Evolutionary conservation across 345 rosid species (phyloP).

Genomic region (Boechera retrofracta): DNA sequence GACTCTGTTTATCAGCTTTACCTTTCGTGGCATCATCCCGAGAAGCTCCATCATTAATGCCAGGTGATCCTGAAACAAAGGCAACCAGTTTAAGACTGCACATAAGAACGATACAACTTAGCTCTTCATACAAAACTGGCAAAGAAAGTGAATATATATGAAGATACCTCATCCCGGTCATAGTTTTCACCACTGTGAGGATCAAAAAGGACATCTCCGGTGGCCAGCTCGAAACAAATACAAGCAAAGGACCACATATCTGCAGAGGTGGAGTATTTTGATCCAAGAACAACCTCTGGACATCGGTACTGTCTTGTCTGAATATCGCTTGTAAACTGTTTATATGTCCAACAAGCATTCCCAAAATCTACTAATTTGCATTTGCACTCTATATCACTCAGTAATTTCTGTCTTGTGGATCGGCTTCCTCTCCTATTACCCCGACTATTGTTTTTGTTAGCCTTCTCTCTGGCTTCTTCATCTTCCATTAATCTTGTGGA

Average conservation of each 20-base stretch:
- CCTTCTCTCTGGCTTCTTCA: constrained; percentile 41
- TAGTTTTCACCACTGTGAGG: constrained; percentile 92
- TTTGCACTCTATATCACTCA: constrained; percentile 60
- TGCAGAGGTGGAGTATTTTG: constrained; percentile 84
- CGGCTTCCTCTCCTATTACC: constrained; percentile 60
- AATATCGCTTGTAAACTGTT: constrained; percentile 91
- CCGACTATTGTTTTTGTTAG: constrained; percentile 38
- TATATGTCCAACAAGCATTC: constrained; percentile 95
- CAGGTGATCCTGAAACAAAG: constrained; percentile 76
- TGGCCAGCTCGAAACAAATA: constrained; percentile 88
- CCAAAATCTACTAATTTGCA: constrained; percentile 97
- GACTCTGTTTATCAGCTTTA: constrained; percentile 29
- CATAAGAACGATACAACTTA: background rate
- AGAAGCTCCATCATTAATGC: constrained; percentile 98
- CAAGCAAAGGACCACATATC: constrained; percentile 98
- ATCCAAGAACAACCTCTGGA: constrained; percentile 90
- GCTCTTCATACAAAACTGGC: constrained; percentile 5
- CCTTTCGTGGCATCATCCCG: constrained; percentile 91
- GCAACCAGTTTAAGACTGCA: background rate
- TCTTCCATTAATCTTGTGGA: constrained; percentile 43
- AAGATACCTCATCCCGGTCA: constrained; percentile 81
- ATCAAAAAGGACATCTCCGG: constrained; percentile 91
- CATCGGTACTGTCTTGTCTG: constrained; percentile 95
- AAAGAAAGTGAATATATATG: constrained; percentile 4
- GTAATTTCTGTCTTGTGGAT: constrained; percentile 62